Base-by-base conservation (phyloP, 176 grass and related monocot genomes). In the Rhipidocladum racemiflorum region DNA sequence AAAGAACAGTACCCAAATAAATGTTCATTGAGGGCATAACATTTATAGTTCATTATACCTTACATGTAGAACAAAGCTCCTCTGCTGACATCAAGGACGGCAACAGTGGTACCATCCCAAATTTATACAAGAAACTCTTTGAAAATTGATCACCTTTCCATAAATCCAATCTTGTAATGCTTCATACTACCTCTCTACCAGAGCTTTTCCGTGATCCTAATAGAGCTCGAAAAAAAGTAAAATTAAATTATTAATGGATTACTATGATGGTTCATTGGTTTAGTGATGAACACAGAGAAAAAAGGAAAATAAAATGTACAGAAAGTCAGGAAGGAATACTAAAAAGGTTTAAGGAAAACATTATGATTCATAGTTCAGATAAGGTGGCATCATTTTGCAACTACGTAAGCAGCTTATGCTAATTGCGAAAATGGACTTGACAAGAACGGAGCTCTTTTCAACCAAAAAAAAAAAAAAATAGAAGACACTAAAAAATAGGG, bases 121-220 rank as follows among this genome's bases (percentile, higher is more conserved):
- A n/a, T 94, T 97, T 80, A 97, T 89, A 85, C 95, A 97, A 42
- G 92, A 83, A 71, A 92, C 95, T 85, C 87, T 94, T 90, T 85
- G 91, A 46, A 92, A 92, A 60, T 85, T 89, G 38, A 94, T 82
- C 86, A 89, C 85, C 75, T 87, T 97, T 61, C 94, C 95, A 77
- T 88, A 88, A 87, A 94, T 92, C 38, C 92, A 81, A 77, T 94
- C 90, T 20, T 89, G 83, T 71, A 97, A 87, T 75, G 88, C 95
- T 76, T 94, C 88, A 80, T 89, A 94, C 48, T 97, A 92, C 81
- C 90, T 84, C 20, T 94, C 94, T 3, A 88, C 90, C 67, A 92
- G 53, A 60, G 75, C n/a, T n/a, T n/a, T n/a, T n/a, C n/a, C n/a
- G n/a, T n/a, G n/a, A n/a, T n/a, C n/a, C n/a, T n/a, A n/a, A n/a